Evolutionary conservation across 441 rosid genomes (phyloP).

Genomic region (Melastoma candidum): DNA sequence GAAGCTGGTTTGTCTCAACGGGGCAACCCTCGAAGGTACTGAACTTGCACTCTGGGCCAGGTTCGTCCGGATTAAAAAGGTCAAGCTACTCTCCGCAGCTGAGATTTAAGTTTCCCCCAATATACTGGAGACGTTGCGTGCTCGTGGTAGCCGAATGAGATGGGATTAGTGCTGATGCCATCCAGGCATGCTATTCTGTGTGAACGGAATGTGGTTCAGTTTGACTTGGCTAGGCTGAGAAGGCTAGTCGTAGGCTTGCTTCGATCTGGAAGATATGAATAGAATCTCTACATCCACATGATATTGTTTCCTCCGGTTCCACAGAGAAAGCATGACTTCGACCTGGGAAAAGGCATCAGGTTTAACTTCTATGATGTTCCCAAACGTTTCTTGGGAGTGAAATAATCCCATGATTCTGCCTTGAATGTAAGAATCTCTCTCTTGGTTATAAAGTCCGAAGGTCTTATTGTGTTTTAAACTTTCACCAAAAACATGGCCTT

Average conservation of each 20-base stretch:
- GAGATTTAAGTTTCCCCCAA: constrained; percentile 56
- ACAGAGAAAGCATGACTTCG: constrained; percentile 49
- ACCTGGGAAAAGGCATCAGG: constrained; percentile 32
- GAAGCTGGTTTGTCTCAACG: constrained; percentile 57
- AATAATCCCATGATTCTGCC: constrained; percentile 30
- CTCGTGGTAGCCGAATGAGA: constrained; percentile 70
- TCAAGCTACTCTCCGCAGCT: constrained; percentile 59
- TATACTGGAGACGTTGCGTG: constrained; percentile 45
- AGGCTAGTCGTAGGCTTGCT: too few species aligned
- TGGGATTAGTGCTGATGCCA: constrained; percentile 44
- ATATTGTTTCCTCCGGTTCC: not conserved
- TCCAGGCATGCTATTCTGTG: not conserved
- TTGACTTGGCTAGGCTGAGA: too few species aligned
- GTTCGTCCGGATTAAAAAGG: constrained; percentile 63
- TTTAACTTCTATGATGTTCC: constrained; percentile 21
- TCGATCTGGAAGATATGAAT: too few species aligned
- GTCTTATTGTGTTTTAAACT: too few species aligned
- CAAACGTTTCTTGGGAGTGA: constrained; percentile 39
- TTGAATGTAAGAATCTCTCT: too few species aligned
- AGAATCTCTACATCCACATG: too few species aligned
- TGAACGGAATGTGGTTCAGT: too few species aligned
- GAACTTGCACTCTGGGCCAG: constrained; percentile 68
- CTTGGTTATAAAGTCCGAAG: too few species aligned
- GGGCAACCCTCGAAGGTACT: constrained; percentile 59
- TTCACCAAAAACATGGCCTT: constrained; percentile 25